phyloP scores from a whole-genome alignment of 129 eudicot genomes.

The Arctium lappa region DNA sequence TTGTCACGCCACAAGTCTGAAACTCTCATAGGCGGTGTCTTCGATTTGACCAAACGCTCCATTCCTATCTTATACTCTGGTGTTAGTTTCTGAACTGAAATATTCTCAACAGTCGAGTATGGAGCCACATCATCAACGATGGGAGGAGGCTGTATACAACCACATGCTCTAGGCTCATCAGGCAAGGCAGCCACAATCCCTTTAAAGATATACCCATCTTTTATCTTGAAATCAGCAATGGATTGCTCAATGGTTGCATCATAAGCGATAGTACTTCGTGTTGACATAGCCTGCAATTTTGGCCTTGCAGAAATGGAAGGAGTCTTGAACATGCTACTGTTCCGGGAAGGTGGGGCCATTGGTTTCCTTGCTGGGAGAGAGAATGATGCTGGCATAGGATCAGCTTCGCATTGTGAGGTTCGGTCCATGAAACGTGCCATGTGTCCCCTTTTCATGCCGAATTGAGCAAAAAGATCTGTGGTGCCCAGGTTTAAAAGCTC shows the following conservation, averaged over 20 bases:
- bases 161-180: constrained; percentile 73
- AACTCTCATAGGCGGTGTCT: constrained; percentile 67
- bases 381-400: constrained; percentile 50
- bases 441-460: constrained; percentile 84
- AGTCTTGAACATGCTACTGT: constrained; percentile 35
- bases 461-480: constrained; percentile 53
- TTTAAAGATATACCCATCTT: constrained; percentile 66
- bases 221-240: constrained; percentile 63
- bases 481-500: constrained; percentile 58
- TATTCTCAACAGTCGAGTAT: constrained; percentile 60
- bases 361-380: constrained; percentile 42
- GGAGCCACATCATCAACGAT: constrained; percentile 67
- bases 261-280: constrained; percentile 36
- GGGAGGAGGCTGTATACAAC: constrained; percentile 65
- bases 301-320: constrained; percentile 38
- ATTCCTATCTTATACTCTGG: constrained; percentile 73
- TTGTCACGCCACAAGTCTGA: constrained; percentile 67
- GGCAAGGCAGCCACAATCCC: constrained; percentile 77
- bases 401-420: constrained; percentile 42
- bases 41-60: constrained; percentile 56
- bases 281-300: constrained; percentile 44
- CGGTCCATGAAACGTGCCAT: constrained; percentile 68
- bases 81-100: constrained; percentile 70
- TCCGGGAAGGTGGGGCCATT: constrained; percentile 40
- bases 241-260: constrained; percentile 63